Evolutionary conservation across 2,329 filamentous ascomycete species (phyloP).

Genomic region (Ophiostoma himal-ulmi): DNA sequence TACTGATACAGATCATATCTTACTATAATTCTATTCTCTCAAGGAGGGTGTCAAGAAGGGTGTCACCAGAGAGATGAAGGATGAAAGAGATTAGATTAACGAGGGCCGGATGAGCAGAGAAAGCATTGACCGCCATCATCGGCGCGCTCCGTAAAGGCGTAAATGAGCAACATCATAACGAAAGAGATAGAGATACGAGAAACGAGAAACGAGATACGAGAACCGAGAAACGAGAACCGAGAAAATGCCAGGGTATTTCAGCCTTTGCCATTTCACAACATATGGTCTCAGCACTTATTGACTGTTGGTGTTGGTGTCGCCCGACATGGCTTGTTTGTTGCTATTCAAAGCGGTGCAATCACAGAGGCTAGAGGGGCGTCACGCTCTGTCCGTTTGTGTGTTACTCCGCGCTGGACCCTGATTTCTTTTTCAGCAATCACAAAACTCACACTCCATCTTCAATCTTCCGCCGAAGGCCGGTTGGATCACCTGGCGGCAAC

Average conservation of each 20-base stretch:
- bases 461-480: not conserved
- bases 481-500: not conserved
- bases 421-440: not conserved
- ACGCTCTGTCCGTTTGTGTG: too few relatives aligned
- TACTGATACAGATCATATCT: too few relatives aligned
- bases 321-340: not conserved
- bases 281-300: not conserved
- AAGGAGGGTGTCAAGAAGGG: not conserved
- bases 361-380: not conserved
- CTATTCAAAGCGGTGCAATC: too few relatives aligned
- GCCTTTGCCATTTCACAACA: not conserved
- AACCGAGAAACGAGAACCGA: too few relatives aligned
- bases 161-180: too few relatives aligned
- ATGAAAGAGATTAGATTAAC: not conserved
- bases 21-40: not conserved
- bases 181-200: too few relatives aligned
- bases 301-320: slow-evolving; percentile 8
- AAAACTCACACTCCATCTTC: not conserved
- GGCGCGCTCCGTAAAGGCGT: not conserved
- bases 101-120: not conserved
- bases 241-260: not conserved
- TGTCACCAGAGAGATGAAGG: not conserved
- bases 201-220: too few relatives aligned
- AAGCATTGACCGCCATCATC: not conserved
- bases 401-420: not conserved